These are phyloP conservation scores for Tuber calosporum DNA, from an alignment of 495 filamentous ascomycete species.

Conservation along the genomic window DNA sequence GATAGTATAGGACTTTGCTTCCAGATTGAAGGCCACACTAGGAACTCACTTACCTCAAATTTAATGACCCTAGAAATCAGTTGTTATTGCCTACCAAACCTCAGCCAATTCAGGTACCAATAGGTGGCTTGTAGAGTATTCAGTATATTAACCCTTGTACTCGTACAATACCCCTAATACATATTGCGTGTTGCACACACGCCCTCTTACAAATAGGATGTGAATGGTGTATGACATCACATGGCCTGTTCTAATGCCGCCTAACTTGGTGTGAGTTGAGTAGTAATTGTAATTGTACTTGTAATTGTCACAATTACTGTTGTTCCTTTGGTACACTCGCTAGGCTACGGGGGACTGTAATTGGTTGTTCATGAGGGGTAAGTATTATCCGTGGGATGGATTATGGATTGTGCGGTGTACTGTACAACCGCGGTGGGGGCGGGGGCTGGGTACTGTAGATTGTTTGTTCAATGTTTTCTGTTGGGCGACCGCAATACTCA, in stretches of 20 bases:
- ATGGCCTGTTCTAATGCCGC: neutral
- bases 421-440: neutral
- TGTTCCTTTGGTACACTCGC: neutral
- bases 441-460: neutral
- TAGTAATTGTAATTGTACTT: neutral
- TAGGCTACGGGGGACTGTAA: neutral
- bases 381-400: neutral
- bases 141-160: no score
- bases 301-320: neutral
- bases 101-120: no score
- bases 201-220: neutral
- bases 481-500: neutral
- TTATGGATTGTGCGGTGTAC: neutral
- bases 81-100: no score
- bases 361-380: neutral
- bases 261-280: neutral
- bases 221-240: neutral
- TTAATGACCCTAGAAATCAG: no score
- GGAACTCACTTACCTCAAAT: no score
- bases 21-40: no score
- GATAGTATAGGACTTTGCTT: no score
- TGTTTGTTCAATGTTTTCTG: neutral
- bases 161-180: no score
- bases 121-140: no score
- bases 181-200: no score